phyloP scores from a whole-genome alignment of 352 stramenopile genomes.

The Phytopythium helicoides region DNA sequence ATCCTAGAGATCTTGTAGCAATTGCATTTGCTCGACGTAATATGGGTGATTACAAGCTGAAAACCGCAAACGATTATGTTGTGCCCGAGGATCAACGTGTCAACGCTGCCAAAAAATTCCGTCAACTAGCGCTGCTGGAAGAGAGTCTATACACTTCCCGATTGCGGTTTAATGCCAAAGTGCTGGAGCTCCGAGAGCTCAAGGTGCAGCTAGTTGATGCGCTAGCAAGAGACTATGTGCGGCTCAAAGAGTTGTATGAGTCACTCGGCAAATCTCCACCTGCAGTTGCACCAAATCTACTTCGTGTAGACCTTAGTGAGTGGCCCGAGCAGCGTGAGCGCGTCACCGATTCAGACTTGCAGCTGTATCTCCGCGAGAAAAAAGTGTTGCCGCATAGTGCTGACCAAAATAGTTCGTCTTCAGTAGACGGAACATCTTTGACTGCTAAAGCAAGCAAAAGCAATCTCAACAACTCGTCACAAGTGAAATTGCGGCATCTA shows the following conservation, averaged over 20 bases:
- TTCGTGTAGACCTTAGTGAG: slow-evolving; percentile 68
- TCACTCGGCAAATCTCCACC: slow-evolving; percentile 25
- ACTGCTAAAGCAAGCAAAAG: no score
- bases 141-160: slow-evolving; percentile 78
- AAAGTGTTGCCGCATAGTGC: slow-evolving; percentile 37
- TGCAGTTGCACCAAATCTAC: neutral
- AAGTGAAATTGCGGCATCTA: slow-evolving; percentile 2
- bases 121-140: slow-evolving; percentile 85
- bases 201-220: slow-evolving; percentile 83
- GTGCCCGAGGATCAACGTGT: slow-evolving; percentile 88
- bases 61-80: slow-evolving; percentile 83
- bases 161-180: slow-evolving; percentile 88
- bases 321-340: slow-evolving; percentile 89
- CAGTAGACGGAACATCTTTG: no score
- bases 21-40: slow-evolving; percentile 87
- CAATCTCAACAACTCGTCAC: neutral
- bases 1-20: slow-evolving; percentile 87
- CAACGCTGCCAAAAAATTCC: slow-evolving; percentile 87
- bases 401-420: neutral
- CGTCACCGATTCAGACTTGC: slow-evolving; percentile 76
- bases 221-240: slow-evolving; percentile 54
- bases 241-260: slow-evolving; percentile 42
- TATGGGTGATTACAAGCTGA: slow-evolving; percentile 93
- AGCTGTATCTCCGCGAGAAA: slow-evolving; percentile 62
- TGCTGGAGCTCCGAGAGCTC: slow-evolving; percentile 87